A percentile compares a stretch with the other conserved stretches of the same genome.
phyloP scores from a whole-genome alignment of 2,329 filamentous ascomycete species.

The Hirsutella rhossiliensis region DNA sequence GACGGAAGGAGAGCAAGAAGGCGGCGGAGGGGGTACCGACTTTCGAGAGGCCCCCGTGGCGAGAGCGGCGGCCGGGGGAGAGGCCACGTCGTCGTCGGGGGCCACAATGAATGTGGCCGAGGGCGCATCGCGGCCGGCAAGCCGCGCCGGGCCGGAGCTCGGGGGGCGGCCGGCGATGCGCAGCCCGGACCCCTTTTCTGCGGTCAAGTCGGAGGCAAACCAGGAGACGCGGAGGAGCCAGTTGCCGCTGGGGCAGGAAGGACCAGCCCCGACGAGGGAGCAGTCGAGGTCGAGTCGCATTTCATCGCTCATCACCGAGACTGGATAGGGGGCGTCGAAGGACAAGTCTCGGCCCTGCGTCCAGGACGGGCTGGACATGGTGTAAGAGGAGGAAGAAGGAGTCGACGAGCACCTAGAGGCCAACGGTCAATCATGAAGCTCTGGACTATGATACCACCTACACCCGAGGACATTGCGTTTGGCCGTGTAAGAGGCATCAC shows the following conservation, averaged over 20 bases:
- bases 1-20: not conserved
- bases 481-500: no score
- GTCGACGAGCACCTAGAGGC: no score
- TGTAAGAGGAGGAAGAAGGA: no score
- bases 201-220: not conserved
- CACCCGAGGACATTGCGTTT: no score
- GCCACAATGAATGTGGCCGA: not conserved
- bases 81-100: not conserved
- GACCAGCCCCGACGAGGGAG: conserved; percentile 8
- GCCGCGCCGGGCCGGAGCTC: conserved; percentile 5
- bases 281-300: conserved; percentile 21
- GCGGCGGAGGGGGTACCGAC: not conserved
- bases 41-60: not conserved
- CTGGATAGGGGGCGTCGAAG: conserved; percentile 1
- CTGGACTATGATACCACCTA: no score
- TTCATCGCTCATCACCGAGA: conserved; percentile 12
- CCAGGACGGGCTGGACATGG: no score
- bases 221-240: not conserved
- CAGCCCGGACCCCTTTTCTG: conserved; percentile 6
- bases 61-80: not conserved
- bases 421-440: no score
- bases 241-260: not conserved
- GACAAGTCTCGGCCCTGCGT: no score
- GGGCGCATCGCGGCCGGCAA: conserved; percentile 2
- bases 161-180: conserved; percentile 2